Percentiles rank a stretch among this genome's conserved stretches.
Conservation (phyloP, 352 stramenopile species). For the Phytophthora multivora region DNA sequence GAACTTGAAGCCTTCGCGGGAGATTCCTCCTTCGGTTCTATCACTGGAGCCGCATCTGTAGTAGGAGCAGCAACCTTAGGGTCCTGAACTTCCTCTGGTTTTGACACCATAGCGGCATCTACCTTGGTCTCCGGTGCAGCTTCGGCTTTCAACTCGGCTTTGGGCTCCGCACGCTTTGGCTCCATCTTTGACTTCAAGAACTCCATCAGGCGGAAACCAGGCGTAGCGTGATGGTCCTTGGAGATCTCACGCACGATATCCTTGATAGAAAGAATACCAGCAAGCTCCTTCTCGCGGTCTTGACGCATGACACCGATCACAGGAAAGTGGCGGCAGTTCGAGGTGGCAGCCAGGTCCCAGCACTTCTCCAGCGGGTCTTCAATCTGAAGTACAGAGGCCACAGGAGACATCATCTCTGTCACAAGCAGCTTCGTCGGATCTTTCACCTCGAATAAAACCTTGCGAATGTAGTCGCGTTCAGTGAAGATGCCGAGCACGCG, state of each 20-base stretch:
- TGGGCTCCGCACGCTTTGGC: slow-evolving; percentile 47
- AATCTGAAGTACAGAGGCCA: slow-evolving; percentile 65
- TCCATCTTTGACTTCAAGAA: slow-evolving; percentile 86
- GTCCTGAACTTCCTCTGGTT: slow-evolving; percentile 15
- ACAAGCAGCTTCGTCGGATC: slow-evolving; percentile 58
- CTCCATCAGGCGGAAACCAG: slow-evolving; percentile 82
- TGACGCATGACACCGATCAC: slow-evolving; percentile 79
- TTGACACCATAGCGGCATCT: slow-evolving; percentile 14
- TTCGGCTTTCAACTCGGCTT: slow-evolving; percentile 23
- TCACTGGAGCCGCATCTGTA: slow-evolving; percentile 2
- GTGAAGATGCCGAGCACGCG: slow-evolving; percentile 85
- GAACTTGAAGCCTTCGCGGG: slow-evolving; percentile 2
- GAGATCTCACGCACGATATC: slow-evolving; percentile 88
- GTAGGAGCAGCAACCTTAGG: slow-evolving; percentile 9
- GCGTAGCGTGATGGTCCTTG: slow-evolving; percentile 72
- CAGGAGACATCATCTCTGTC: slow-evolving; percentile 67
- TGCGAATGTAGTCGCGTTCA: slow-evolving; percentile 84
- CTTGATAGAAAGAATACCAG: slow-evolving; percentile 84
- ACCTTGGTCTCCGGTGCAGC: slow-evolving; percentile 14
- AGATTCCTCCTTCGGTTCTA: slow-evolving; percentile 12
- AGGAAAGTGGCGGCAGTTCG: slow-evolving; percentile 84
- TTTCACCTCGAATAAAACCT: slow-evolving; percentile 74
- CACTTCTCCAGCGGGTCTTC: slow-evolving; percentile 83
- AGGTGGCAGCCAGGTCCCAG: slow-evolving; percentile 67
- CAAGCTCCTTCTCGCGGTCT: slow-evolving; percentile 80